Base-by-base conservation (phyloP, 306 rosid species). In the Hippophae tibetana region DNA sequence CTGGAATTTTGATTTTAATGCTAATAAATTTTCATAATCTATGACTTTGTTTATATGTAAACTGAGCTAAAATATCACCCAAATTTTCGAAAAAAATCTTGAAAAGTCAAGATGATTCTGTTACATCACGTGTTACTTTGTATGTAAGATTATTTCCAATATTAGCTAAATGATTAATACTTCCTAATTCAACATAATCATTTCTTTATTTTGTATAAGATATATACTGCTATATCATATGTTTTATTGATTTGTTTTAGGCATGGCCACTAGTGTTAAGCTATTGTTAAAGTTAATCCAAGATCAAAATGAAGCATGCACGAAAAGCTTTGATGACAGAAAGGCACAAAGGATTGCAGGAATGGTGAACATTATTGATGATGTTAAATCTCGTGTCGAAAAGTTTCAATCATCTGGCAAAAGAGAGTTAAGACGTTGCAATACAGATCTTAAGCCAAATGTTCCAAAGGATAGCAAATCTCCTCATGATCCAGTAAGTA, bases 261-360 rank as follows among this genome's bases (percentile, higher is more conserved):
- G 99, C 43, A 75, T 92, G 56, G 72, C 90, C 41, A 64, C 84
- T 2, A 82, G 80, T 70, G 85, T 86, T 3, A 88, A 76, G 86
- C 58, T 84, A 25, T 69, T 92, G 45, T 53, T 92, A 63, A 92
- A 88, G 65, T 61, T 88, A 7, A 74, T 92, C 72, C 88, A 92
- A 63, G 95, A 92, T 40, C 87, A 85, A 14, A 84, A 84, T 57
- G 94, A 76, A 66, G 80, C 73, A 10, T n/a, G 61, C 61, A 7
- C 72, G 9, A 92, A 67, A 66, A 94, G 83, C 12, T 72, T 73
- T 3, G 76, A 76, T 27, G 95, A 75, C 26, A 61, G 96, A 6
- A 88, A 65, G 64, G 48, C 62, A 27, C 85, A 85, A 42, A 92
- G 95, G 80, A 77, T 86, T 71, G 80, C 84, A 48, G 97, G 96